Base-by-base conservation (phyloP, 179 eudicot species). In the Pouteria campechiana region DNA sequence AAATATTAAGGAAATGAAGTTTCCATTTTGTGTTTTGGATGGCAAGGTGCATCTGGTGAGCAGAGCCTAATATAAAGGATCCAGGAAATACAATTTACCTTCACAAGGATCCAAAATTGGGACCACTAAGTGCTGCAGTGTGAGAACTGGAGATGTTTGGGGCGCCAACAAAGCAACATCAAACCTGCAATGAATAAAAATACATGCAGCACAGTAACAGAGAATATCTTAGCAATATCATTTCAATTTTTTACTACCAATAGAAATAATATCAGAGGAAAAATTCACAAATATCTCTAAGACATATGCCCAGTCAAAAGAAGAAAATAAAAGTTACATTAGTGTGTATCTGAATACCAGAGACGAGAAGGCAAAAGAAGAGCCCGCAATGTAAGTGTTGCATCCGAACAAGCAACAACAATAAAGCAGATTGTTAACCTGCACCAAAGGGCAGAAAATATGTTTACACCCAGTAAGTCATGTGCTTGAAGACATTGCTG, bases 341-440 rank as follows among this genome's bases (percentile, higher is more conserved):
- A 34, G 44, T 25, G 18, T 11, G 7, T 39, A 17, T 21, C 40
- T 30, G 41, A 68, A 30, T 77, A 86, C 98, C 98, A 90, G 44
- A 74, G 80, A 21, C 85, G 82, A 65, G 66, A 64, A n/a, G 96
- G 98, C 66, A 90, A 63, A 53, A 90, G 65, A 52, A 90, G 83
- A 35, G 98, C 98, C 60, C 96, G 82, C 44, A 90, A 63, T 29
- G 77, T 63, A 49, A 90, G 68, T 33, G 96, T 82, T 37, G 96
- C 98, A 77, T 90, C 98, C 63, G 98, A 90, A 71, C 80, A 87
- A 45, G 98, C 76, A 61, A 82, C 85, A 33, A 82, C 66, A 57
- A 79, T 63, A 52, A 82, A 90, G 58, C 95, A 90, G 54, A 82
- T 75, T 31, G 94, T 74, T 41, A 72, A 64, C 92, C 98, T 90